These are phyloP conservation scores for Agarophyton chilense DNA, from an alignment of 23 red algal species.

Conservation along the genomic window DNA sequence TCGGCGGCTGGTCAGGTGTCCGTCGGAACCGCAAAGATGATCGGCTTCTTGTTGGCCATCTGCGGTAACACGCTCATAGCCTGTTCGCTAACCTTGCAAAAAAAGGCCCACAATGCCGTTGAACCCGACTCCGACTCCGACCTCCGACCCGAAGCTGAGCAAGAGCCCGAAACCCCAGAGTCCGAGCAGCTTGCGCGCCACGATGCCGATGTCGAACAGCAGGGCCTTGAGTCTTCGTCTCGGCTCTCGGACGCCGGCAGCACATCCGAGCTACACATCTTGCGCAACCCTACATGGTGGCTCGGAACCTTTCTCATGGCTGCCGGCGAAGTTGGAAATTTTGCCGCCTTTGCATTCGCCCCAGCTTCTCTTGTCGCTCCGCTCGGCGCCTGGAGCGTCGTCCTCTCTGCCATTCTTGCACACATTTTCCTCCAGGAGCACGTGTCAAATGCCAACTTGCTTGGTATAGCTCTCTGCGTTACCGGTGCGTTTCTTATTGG, in stretches of 20 bases:
- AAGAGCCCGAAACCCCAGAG: not conserved
- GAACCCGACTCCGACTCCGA: conserved; percentile 10
- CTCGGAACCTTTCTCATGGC: conserved; percentile 78
- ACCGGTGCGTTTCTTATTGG: conserved; percentile 78
- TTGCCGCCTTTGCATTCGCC: conserved; percentile 87
- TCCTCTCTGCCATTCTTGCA: conserved; percentile 77
- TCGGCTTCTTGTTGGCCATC: conserved; percentile 79
- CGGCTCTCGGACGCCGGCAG: not conserved
- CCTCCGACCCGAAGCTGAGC: not conserved
- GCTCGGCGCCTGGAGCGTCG: conserved; percentile 90
- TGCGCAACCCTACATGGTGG: conserved; percentile 67
- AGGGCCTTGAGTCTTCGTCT: conserved; percentile 11
- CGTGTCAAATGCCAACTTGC: conserved; percentile 45
- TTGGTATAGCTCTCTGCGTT: conserved; percentile 79
- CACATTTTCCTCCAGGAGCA: conserved; percentile 65
- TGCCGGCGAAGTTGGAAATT: conserved; percentile 84
- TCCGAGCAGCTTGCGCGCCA: not conserved
- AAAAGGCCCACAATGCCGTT: conserved; percentile 60
- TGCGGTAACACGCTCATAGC: conserved; percentile 73
- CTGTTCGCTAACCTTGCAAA: conserved; percentile 70
- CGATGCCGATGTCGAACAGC: conserved; percentile 1
- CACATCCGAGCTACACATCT: conserved; percentile 28
- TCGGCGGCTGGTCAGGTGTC: conserved; percentile 32
- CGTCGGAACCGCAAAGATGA: conserved; percentile 65
- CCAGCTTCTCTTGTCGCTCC: conserved; percentile 82